Percentiles rank a stretch among this genome's conserved stretches.
phyloP scores from a whole-genome alignment of 1,284 basidiomycete genomes.

The Meira miltonrushii region DNA sequence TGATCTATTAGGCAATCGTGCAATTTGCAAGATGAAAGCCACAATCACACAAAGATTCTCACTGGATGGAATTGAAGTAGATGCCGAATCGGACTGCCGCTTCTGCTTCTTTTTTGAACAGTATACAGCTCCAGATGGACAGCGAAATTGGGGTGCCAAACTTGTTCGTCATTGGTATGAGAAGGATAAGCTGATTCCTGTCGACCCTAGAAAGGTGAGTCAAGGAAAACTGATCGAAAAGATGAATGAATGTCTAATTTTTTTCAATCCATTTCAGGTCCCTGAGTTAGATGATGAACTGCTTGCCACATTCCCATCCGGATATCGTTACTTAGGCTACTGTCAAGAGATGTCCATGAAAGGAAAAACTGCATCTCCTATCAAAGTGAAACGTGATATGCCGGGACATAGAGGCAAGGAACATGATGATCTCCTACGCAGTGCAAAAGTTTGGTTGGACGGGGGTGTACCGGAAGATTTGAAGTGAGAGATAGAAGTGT shows the following conservation, averaged over 20 bases:
- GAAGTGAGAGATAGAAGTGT: too few species aligned
- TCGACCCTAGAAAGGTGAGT: conserved; percentile 38
- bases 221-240: too few species aligned
- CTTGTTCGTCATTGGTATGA: conserved; percentile 37
- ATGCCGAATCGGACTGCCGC: conserved; percentile 47
- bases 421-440: conserved; percentile 11
- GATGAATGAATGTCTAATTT: too few species aligned
- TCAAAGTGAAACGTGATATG: conserved; percentile 16
- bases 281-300: conserved; percentile 39
- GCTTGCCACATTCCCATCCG: conserved; percentile 35
- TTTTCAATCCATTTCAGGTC: neutral
- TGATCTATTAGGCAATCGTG: conserved; percentile 36
- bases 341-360: conserved; percentile 14
- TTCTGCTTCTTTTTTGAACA: conserved; percentile 45
- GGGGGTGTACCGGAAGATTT: too few species aligned
- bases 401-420: conserved; percentile 10
- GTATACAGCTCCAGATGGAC: conserved; percentile 8
- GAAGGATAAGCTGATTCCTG: conserved; percentile 43
- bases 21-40: conserved; percentile 47
- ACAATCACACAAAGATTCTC: conserved; percentile 48
- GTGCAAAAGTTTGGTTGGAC: conserved; percentile 19
- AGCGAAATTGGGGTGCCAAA: conserved; percentile 1
- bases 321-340: conserved; percentile 28
- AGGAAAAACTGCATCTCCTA: conserved; percentile 1
- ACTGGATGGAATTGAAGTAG: conserved; percentile 39